Conservation (phyloP, 1,284 basidiomycete species). For the Cystobasidium slooffiae region DNA sequence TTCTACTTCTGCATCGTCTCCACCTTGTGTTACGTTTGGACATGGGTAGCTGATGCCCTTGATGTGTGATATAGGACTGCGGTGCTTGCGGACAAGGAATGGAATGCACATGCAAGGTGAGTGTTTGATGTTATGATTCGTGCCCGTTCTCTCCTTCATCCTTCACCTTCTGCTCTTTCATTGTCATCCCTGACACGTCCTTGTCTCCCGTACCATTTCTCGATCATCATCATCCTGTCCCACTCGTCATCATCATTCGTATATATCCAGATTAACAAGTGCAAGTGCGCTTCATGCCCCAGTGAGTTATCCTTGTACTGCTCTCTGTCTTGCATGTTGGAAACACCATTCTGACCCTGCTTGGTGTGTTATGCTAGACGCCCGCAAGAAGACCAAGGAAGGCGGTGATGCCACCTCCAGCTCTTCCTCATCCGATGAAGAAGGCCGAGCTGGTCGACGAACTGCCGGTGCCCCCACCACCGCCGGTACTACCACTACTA, state of each 20-base stretch:
- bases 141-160: neutral
- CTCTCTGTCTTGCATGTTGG: neutral
- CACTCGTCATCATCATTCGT: neutral
- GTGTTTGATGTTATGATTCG: neutral
- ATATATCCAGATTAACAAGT: slow-evolving; percentile 27
- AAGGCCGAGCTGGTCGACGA: neutral
- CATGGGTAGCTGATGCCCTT: neutral
- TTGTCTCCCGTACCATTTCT: neutral
- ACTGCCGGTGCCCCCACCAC: neutral
- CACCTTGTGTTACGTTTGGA: neutral
- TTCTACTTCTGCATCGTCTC: no score
- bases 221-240: neutral
- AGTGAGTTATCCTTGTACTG: neutral
- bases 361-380: neutral
- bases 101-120: slow-evolving; percentile 29
- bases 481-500: neutral
- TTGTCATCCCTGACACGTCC: neutral
- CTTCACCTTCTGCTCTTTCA: no score
- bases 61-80: slow-evolving; percentile 9
- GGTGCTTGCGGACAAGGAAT: slow-evolving; percentile 1
- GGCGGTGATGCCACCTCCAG: slow-evolving; percentile 26
- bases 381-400: slow-evolving; percentile 38
- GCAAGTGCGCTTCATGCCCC: slow-evolving; percentile 36
- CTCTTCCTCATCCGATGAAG: slow-evolving; percentile 29
- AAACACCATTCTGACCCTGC: neutral